phyloP scores from a whole-genome alignment of 495 filamentous ascomycete genomes.

The Lasiosphaeris hirsuta region DNA sequence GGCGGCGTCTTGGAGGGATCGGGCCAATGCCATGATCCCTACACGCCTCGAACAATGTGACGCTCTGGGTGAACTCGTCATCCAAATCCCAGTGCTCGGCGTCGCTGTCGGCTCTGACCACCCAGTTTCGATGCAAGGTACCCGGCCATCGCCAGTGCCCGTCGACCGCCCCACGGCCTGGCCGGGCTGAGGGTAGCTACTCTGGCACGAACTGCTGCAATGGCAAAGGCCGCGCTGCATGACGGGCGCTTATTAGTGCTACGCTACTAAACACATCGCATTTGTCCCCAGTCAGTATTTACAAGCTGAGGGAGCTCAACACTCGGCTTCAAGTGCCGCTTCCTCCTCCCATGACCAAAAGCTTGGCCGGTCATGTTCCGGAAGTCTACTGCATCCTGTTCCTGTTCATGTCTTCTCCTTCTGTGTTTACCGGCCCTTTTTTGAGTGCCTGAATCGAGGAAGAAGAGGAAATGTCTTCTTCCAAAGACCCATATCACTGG shows the following conservation, averaged over 20 bases:
- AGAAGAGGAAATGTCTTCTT: constrained; percentile 12
- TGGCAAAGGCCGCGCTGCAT: not conserved
- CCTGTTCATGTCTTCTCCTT: constrained; percentile 2
- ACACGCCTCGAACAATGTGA: constrained; percentile 7
- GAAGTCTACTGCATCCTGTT: constrained; percentile 10
- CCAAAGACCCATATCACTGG: constrained; percentile 20
- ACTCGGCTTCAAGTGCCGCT: not conserved
- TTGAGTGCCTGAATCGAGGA: constrained; percentile 9
- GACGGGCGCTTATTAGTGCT: constrained; percentile 12
- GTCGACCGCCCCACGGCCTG: not conserved
- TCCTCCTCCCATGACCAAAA: constrained; percentile 4
- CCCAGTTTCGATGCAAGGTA: constrained; percentile 29
- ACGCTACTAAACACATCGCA: not conserved
- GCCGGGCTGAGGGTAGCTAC: constrained; percentile 4
- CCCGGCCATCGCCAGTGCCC: constrained; percentile 19
- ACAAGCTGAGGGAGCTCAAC: not conserved
- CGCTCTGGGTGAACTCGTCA: constrained; percentile 18
- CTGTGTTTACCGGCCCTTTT: not conserved
- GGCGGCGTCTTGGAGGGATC: not conserved
- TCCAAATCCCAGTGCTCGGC: constrained; percentile 12
- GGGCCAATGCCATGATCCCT: constrained; percentile 22
- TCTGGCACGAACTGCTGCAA: not conserved
- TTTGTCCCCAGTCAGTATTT: not conserved
- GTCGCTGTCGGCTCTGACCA: constrained; percentile 6
- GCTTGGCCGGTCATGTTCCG: constrained; percentile 22